Percentiles rank a stretch among this genome's conserved stretches.
These are phyloP conservation scores for Artemisia argyi DNA, from an alignment of 129 eudicot species.

Conservation along the genomic window DNA sequence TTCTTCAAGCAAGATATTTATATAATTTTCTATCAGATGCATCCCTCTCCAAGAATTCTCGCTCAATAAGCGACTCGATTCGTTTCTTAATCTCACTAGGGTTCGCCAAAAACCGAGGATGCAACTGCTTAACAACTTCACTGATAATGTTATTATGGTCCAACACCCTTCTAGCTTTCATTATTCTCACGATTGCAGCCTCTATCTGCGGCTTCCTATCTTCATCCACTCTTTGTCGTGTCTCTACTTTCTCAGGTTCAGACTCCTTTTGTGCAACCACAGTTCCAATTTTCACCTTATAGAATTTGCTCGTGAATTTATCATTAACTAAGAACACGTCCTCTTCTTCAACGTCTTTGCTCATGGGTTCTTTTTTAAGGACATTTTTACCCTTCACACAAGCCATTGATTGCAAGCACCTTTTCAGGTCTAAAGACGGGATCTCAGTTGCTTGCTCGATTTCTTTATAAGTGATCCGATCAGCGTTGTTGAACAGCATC, in stretches of 20 bases:
- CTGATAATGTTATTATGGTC: constrained; percentile 60
- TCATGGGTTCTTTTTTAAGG: constrained; percentile 66
- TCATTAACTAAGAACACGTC: constrained; percentile 70
- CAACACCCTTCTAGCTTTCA: constrained; percentile 67
- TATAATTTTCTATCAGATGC: too few relatives aligned
- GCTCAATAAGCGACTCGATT: constrained; percentile 28
- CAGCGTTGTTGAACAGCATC: constrained; percentile 65
- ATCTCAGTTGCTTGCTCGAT: constrained; percentile 51
- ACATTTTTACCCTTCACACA: constrained; percentile 82
- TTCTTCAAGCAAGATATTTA: too few relatives aligned
- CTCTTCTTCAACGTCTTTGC: constrained; percentile 64
- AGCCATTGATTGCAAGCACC: constrained; percentile 78
- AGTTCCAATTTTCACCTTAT: constrained; percentile 16
- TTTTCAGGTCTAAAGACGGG: constrained; percentile 58
- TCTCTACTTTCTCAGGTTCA: too few relatives aligned
- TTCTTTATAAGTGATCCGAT: constrained; percentile 53
- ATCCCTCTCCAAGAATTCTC: too few relatives aligned
- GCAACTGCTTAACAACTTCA: constrained; percentile 82
- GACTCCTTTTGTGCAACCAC: constrained; percentile 73
- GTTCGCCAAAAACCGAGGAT: constrained; percentile 68
- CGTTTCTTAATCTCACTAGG: constrained; percentile 77
- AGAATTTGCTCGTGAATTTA: constrained; percentile 61
- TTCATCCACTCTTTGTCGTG: too few relatives aligned
- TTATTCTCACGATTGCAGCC: constrained; percentile 73
- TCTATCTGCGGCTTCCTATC: constrained; percentile 51